Base-by-base conservation (phyloP, 2,329 filamentous ascomycete genomes). In the Gyromitra esculenta region DNA sequence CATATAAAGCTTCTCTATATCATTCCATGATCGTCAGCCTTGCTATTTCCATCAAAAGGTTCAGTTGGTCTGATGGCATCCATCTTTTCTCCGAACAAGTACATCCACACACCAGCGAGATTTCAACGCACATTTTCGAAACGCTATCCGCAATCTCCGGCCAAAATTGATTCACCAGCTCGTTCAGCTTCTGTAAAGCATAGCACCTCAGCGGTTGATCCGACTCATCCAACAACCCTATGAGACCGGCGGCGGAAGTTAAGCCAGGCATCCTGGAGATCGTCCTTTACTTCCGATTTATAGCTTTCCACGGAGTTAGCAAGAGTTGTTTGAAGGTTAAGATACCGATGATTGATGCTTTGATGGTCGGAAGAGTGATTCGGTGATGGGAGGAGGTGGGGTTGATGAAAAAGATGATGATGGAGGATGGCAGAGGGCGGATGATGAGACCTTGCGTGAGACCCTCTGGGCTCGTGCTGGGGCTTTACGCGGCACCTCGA, bases 161-260 rank as follows among this genome's bases (percentile, higher is more conserved):
- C 96, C 96, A 99, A 81, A 99, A 90, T 79, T 95, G 92, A 84
- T 98, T 94, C 82, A 99, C 97, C 83, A 98, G 92, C 81, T 96
- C 92, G 85, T 99, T 97, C 82, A 99, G 89, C 80, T 93, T 94
- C 86, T 97, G 92, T 80, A 99, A 88, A 80, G 96, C 96, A 84
- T 97, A 99, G 81, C 95, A 90, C 87, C 94, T 94, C 84, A 99
- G 90, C 85, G 97, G 93, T 73, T 92, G 89, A 85, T 98, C 96
- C 81, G 96, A 94, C 83, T 99, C 96, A 80, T 93, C 92, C 79
- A 99, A 89, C 85, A 97, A 97, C 86, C 94, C 95, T 83, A 99
- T 89, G 76, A 99, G 90, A 84, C 96, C 96, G 80, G 93, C 95
- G 80, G 96, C 96, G 81, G 95, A 97, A 82, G 94, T 93, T 83